Conservation (phyloP, 345 rosid species). For the rapeseed (Brassica napus) region Da-Ae NC_063450.1:24532501-24533000, state of each 20-base stretch:
- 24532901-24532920: not conserved
- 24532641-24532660: not conserved
- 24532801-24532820: conserved; percentile 47
- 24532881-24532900: not conserved
- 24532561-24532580: not conserved
- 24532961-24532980: conserved; percentile 48
- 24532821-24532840: not conserved
- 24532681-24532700: conserved; percentile 16
- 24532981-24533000: conserved; percentile 7
- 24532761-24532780: conserved; percentile 74
- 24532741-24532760: conserved; percentile 55
- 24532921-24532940: not conserved
- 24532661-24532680: not conserved
- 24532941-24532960: not conserved
- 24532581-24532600: not conserved
- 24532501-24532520: conserved; percentile 79
- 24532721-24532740: conserved; percentile 76
- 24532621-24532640: not conserved
- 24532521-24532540: conserved; percentile 80
- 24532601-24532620: conserved; percentile 6
- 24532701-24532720: conserved; percentile 67
- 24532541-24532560: conserved; percentile 66
- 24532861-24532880: not conserved
- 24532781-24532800: conserved; percentile 50
- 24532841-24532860: not conserved